Evolutionary conservation across 1,139 yeast genomes (phyloP).

Genomic region (Suhomyces kunorum): DNA sequence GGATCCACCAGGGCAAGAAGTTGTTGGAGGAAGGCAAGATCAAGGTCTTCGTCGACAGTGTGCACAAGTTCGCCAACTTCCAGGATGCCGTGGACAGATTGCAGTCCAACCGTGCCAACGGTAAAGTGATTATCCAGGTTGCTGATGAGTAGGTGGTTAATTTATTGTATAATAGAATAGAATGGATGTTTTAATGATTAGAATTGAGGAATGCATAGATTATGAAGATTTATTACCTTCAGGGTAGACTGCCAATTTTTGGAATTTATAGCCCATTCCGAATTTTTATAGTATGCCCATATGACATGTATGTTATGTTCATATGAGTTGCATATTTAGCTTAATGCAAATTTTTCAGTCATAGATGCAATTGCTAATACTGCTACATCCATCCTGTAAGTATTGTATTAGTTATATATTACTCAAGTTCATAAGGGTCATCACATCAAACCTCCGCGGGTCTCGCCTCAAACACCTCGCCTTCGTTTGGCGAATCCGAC

Average conservation of each 20-base stretch:
- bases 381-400: no score
- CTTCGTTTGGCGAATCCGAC: constrained; percentile 13
- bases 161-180: neutral
- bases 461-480: constrained; percentile 12
- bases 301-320: no score
- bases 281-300: no score
- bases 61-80: constrained; percentile 49
- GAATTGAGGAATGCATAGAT: neutral
- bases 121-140: constrained; percentile 56
- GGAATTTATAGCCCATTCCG: no score
- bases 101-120: constrained; percentile 51
- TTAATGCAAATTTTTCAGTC: no score
- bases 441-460: constrained; percentile 14
- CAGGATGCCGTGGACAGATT: constrained; percentile 52
- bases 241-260: no score
- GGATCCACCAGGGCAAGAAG: constrained; percentile 29
- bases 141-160: neutral
- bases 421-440: constrained; percentile 2
- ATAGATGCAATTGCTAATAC: no score
- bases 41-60: constrained; percentile 53
- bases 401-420: constrained; percentile 1
- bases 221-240: no score
- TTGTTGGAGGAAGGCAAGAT: constrained; percentile 45
- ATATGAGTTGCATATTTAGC: no score
- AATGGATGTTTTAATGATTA: neutral